Base-by-base conservation (phyloP, 768 basidiomycete genomes). In the Naganishia antarctica region DNA sequence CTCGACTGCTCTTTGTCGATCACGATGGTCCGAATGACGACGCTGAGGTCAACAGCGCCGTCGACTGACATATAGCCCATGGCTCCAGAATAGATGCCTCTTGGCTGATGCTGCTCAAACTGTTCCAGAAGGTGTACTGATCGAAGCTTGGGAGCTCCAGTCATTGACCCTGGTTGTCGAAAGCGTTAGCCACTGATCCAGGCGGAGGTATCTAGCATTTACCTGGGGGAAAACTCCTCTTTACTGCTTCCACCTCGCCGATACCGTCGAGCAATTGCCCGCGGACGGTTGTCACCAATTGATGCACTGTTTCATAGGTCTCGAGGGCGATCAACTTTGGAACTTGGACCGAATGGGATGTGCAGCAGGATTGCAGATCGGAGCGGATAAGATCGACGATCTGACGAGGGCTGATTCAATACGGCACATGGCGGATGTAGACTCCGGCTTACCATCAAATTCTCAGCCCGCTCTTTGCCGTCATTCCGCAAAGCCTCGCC, bases 311-410 rank as follows among this genome's bases (percentile, higher is more conserved):
- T 78, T 90, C 85, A 74, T 92, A 96, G 70, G 90, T 90, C 74
- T 97, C 93, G 13, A 96, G 85, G 0, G 79, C 78, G 74, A 93
- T 96, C 70, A 97, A 88, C 68, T 91, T 86, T 62, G 84, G 86
- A 6, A 94, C 90, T 13, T 82, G 74, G 8, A 98, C 92, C 60
- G 87, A 82, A 41, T 89, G 86, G 0, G 89, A 90, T 0, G 67
- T 65, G 21, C 94, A 83, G 61, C 87, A 86, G 31, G 85, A 85
- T 69, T 93, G 86, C 34, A 98, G 80, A 78, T 98, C 93, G 69
- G 96, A 89, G 34, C 91, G 85, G 71, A 94, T 94, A 50, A 98
- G 84, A 75, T 97, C 93, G 26, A 96, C 93, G 67, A 98, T 96
- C 78, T 79, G 60, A n/a, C 25, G n/a, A 31, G 21, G n/a, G 46